Conservation (phyloP, 805 yeast species). For the Hanseniaspora guilliermondii region DNA sequence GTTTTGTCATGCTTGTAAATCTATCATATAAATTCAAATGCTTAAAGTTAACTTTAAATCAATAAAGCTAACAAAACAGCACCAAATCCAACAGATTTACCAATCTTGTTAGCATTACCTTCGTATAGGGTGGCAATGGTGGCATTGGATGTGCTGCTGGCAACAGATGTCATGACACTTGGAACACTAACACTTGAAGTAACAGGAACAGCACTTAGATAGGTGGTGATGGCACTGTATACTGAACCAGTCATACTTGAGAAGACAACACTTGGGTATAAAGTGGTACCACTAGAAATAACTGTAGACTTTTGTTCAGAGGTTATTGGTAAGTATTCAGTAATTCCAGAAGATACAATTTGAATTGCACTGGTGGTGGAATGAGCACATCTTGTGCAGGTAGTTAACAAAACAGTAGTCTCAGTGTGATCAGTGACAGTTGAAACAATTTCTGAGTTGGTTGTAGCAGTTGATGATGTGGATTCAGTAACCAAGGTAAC, state of each 20-base stretch:
- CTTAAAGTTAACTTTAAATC: not conserved
- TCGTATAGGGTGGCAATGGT: constrained; percentile 8
- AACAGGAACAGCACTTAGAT: constrained; percentile 13
- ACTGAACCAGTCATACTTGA: constrained; percentile 12
- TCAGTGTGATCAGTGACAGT: constrained; percentile 5
- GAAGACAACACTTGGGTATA: constrained; percentile 13
- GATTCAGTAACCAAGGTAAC: constrained; percentile 1
- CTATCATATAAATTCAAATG: too few species aligned
- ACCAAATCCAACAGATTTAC: constrained; percentile 1
- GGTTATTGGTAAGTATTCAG: constrained; percentile 8
- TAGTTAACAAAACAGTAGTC: constrained; percentile 10
- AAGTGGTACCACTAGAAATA: constrained; percentile 13
- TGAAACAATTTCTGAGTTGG: not conserved
- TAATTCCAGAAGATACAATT: constrained; percentile 8
- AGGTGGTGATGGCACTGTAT: constrained; percentile 16
- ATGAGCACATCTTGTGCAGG: constrained; percentile 10
- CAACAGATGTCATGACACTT: not conserved
- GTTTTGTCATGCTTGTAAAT: not conserved
- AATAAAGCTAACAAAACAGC: constrained; percentile 5
- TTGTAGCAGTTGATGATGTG: constrained; percentile 5
- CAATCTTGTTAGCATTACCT: constrained; percentile 12
- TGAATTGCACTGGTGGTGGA: constrained; percentile 6
- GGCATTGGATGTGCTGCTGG: not conserved
- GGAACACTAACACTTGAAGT: not conserved
- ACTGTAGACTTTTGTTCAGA: constrained; percentile 6